A percentile compares a stretch with the other conserved stretches of the same genome.
Conservation (phyloP, 2,329 filamentous ascomycete genomes). For the Neonectria magnoliae region DNA sequence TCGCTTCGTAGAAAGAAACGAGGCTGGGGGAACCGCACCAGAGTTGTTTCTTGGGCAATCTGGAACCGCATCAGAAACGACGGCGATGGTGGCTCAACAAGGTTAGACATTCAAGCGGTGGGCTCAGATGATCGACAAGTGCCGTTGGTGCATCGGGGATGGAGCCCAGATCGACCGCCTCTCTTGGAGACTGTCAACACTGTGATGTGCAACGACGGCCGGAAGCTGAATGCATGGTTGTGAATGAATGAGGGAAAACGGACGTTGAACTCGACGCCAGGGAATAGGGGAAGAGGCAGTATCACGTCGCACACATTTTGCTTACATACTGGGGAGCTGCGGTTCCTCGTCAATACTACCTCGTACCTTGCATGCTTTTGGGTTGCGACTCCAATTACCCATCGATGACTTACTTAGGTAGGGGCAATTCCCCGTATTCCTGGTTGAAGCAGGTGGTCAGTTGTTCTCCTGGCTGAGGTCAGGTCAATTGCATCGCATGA, state of each 20-base stretch:
- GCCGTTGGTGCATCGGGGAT: conserved; percentile 12
- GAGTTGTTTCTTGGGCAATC: not conserved
- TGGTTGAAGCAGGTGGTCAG: not conserved
- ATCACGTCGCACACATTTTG: not conserved
- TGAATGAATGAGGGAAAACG: conserved; percentile 8
- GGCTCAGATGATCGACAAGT: conserved; percentile 11
- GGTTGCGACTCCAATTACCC: not conserved
- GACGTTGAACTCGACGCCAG: conserved; percentile 3
- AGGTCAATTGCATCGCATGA: not conserved
- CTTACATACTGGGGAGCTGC: not conserved
- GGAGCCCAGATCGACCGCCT: conserved; percentile 21
- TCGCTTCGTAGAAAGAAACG: conserved; percentile 1
- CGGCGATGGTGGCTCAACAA: conserved; percentile 13
- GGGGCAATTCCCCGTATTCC: not conserved
- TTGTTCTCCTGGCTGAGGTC: not conserved
- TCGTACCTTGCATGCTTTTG: not conserved
- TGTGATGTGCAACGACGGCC: conserved; percentile 1
- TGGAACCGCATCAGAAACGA: conserved; percentile 2
- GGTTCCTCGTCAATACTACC: no score
- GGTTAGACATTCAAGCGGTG: conserved; percentile 12
- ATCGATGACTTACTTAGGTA: not conserved
- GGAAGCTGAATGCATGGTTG: not conserved
- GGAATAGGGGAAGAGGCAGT: not conserved
- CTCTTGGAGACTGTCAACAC: not conserved
- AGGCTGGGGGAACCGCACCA: not conserved